Conservation (phyloP, 192 early-diverging fungal species). For the Mortierella hygrophila region DNA sequence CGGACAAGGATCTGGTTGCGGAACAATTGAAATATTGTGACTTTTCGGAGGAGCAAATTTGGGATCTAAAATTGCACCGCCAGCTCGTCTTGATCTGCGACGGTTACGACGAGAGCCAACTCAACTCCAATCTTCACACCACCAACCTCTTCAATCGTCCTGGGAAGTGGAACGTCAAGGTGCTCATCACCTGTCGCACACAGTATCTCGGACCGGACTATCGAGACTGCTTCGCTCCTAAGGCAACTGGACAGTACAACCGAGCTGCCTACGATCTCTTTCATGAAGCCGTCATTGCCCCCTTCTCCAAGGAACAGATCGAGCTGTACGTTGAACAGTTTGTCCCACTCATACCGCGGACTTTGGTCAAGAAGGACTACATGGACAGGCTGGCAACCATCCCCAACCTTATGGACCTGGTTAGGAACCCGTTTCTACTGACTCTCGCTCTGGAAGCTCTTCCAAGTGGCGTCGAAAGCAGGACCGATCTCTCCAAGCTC, state of each 20-base stretch:
- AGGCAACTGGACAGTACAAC: neutral
- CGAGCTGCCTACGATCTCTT: neutral
- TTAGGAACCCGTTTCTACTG: neutral
- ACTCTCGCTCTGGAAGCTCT: neutral
- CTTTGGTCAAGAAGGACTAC: neutral
- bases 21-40: neutral
- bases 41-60: neutral
- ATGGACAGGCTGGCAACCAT: neutral
- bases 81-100: conserved; percentile 2
- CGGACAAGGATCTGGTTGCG: neutral
- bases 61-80: neutral
- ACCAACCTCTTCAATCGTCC: neutral
- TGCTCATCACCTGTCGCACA: neutral
- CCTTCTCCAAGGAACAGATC: conserved; percentile 4
- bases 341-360: neutral
- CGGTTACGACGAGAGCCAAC: conserved; percentile 3
- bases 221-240: neutral
- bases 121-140: neutral
- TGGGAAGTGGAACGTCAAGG: neutral
- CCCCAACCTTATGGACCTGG: neutral
- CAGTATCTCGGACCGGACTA: neutral
- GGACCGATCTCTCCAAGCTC: neutral
- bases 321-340: neutral
- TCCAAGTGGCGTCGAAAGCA: neutral
- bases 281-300: neutral